Evolutionary conservation across 2,329 filamentous ascomycete species (phyloP).

Genomic region (Bretziella fagacearum): DNA sequence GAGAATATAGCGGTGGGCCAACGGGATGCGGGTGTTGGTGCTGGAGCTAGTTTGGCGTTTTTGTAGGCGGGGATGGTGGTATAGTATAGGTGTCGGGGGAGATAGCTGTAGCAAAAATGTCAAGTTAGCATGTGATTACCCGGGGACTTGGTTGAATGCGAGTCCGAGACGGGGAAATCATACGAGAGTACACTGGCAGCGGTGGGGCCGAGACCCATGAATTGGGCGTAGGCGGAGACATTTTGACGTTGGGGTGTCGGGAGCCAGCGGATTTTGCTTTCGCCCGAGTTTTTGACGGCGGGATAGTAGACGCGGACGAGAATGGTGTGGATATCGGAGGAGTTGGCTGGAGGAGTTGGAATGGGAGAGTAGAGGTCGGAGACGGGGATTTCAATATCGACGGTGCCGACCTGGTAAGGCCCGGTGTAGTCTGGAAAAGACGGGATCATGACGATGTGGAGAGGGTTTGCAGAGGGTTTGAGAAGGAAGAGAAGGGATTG

Average conservation of each 20-base stretch:
- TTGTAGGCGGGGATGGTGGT: conserved; percentile 55
- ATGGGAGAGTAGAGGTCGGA: conserved; percentile 38
- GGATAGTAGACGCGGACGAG: conserved; percentile 76
- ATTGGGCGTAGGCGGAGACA: conserved; percentile 58
- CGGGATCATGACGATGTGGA: conserved; percentile 31
- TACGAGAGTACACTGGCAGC: conserved; percentile 44
- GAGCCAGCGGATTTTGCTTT: conserved; percentile 52
- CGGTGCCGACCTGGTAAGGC: conserved; percentile 59
- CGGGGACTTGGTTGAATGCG: not conserved
- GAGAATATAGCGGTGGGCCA: conserved; percentile 80
- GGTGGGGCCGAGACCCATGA: conserved; percentile 47
- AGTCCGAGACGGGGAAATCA: too few relatives aligned
- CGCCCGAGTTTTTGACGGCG: conserved; percentile 35
- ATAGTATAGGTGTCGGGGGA: conserved; percentile 57
- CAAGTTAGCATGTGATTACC: not conserved
- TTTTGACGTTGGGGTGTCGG: conserved; percentile 60
- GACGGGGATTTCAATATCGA: conserved; percentile 65
- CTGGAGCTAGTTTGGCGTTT: conserved; percentile 46
- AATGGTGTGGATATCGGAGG: conserved; percentile 48
- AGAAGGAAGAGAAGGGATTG: too few relatives aligned
- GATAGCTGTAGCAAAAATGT: conserved; percentile 29
- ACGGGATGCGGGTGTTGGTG: conserved; percentile 31
- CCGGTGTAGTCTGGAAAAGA: conserved; percentile 60
- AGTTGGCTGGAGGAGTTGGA: conserved; percentile 35
- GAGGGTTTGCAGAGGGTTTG: too few relatives aligned